phyloP scores from a whole-genome alignment of 1,284 basidiomycete genomes.

The Heterobasidion parviporum region DNA sequence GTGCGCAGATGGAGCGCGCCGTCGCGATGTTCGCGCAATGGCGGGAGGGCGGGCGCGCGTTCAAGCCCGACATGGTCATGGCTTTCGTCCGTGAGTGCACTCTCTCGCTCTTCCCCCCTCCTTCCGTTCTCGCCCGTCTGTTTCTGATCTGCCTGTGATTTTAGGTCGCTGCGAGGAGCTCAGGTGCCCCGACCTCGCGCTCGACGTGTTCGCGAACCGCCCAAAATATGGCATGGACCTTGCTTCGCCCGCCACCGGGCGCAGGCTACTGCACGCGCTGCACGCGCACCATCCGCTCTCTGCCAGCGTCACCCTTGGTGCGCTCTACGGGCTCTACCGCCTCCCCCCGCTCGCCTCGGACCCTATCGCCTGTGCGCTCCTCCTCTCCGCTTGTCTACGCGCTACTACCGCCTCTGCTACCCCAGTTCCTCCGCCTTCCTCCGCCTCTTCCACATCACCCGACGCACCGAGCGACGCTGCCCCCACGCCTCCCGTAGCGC shows the following conservation, averaged over 20 bases:
- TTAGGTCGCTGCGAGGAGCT: slow-evolving; percentile 55
- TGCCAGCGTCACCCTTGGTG: slow-evolving; percentile 35
- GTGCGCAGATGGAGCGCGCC: slow-evolving; percentile 37
- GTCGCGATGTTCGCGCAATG: slow-evolving; percentile 37
- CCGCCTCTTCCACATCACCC: not conserved
- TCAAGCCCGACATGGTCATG: slow-evolving; percentile 29
- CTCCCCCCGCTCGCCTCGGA: slow-evolving; percentile 46
- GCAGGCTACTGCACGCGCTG: slow-evolving; percentile 35
- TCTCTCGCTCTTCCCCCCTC: not conserved
- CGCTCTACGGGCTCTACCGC: slow-evolving; percentile 43
- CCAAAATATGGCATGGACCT: slow-evolving; percentile 51
- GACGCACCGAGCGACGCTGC: too few species aligned
- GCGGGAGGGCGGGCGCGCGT: slow-evolving; percentile 32
- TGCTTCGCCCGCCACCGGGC: slow-evolving; percentile 39
- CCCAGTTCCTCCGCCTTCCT: slow-evolving; percentile 9
- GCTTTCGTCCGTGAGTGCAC: slow-evolving; percentile 41
- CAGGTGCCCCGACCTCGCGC: slow-evolving; percentile 42
- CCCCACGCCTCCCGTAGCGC: too few species aligned
- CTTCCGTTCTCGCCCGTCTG: not conserved
- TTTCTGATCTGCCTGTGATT: not conserved
- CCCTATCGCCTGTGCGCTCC: slow-evolving; percentile 46
- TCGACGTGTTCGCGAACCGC: slow-evolving; percentile 53
- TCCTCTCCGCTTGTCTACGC: slow-evolving; percentile 44
- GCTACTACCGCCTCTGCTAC: slow-evolving; percentile 7
- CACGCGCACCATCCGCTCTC: slow-evolving; percentile 37